Conservation (phyloP, 2,329 filamentous ascomycete species). For the Penicillium sp. region DNA sequence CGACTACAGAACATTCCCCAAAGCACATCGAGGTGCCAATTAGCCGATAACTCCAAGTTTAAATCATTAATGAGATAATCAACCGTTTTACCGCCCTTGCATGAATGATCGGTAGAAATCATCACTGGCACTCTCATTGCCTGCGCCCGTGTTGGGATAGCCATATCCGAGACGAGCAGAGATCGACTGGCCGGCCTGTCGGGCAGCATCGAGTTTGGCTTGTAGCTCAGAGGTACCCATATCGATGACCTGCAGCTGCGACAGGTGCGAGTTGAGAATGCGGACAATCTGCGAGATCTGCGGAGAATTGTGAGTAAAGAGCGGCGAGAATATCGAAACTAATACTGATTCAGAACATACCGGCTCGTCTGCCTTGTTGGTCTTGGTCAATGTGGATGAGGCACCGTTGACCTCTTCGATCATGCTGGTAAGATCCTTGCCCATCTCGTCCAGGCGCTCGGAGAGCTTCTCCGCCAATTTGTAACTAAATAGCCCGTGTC, state of each 20-base stretch:
- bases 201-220: slow-evolving; percentile 74
- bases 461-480: slow-evolving; percentile 92
- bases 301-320: slow-evolving; percentile 12
- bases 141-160: slow-evolving; percentile 37
- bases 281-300: slow-evolving; percentile 92
- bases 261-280: slow-evolving; percentile 88
- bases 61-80: slow-evolving; percentile 25
- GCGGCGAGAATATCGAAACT: slow-evolving; percentile 15
- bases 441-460: slow-evolving; percentile 87
- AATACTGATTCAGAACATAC: slow-evolving; percentile 52
- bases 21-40: slow-evolving; percentile 11
- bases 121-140: slow-evolving; percentile 64
- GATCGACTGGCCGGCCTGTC: slow-evolving; percentile 66
- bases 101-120: slow-evolving; percentile 89
- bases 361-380: slow-evolving; percentile 79
- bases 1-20: slow-evolving; percentile 10
- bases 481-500: slow-evolving; percentile 50
- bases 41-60: slow-evolving; percentile 29
- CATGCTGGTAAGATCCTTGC: slow-evolving; percentile 88
- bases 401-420: slow-evolving; percentile 97
- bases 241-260: slow-evolving; percentile 91
- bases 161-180: slow-evolving; percentile 42
- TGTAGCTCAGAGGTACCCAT: slow-evolving; percentile 75
- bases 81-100: slow-evolving; percentile 58
- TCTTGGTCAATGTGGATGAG: slow-evolving; percentile 83